A percentile compares a stretch with the other conserved stretches of the same genome.
phyloP scores from a whole-genome alignment of 257 asterid species.

The Solanum sitiens region DNA sequence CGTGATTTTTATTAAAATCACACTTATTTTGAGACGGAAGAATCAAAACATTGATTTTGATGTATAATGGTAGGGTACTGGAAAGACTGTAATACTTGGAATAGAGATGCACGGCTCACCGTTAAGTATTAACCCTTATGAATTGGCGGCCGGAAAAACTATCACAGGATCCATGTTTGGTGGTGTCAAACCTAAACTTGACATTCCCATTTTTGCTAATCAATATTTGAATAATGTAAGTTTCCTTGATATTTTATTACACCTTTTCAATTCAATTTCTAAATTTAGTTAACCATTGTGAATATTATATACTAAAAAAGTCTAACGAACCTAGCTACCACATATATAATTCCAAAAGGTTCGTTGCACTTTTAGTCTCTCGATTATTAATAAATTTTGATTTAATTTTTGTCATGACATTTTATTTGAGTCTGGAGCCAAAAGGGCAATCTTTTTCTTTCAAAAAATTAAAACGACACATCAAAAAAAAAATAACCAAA shows the following conservation, averaged over 20 bases:
- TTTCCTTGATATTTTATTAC: neutral
- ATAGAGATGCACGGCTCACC: conserved; percentile 30
- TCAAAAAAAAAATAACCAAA: too few species aligned
- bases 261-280: neutral
- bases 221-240: conserved; percentile 17
- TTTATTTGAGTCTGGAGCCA: too few species aligned
- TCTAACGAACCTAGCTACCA: neutral
- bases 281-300: neutral
- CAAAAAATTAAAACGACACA: too few species aligned
- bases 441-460: too few species aligned
- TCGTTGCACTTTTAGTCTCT: accelerated
- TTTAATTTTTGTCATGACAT: neutral
- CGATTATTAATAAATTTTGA: neutral
- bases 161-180: conserved; percentile 25
- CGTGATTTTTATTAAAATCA: too few species aligned
- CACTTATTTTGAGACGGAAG: too few species aligned
- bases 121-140: conserved; percentile 9
- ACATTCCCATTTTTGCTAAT: conserved; percentile 12
- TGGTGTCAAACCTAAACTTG: conserved; percentile 32
- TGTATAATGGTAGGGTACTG: conserved; percentile 17
- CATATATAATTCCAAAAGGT: neutral
- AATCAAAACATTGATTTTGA: too few species aligned
- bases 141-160: conserved; percentile 12
- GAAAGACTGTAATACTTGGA: conserved; percentile 32
- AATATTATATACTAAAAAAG: neutral